Base-by-base conservation (phyloP, 192 early-diverging fungal genomes). In the Rhizoclosmatium globosum region DNA sequence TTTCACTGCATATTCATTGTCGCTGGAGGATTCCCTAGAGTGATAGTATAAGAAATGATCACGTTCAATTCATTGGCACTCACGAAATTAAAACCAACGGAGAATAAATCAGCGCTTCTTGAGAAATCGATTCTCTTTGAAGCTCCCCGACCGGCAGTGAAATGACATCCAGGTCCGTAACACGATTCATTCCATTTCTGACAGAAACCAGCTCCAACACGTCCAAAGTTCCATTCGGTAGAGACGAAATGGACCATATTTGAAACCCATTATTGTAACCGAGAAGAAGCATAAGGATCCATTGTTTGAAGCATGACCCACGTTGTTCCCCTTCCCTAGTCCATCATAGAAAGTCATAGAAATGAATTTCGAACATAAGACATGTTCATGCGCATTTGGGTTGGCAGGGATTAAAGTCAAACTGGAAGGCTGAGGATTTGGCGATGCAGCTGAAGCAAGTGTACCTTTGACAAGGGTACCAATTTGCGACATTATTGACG, bases 211-310 rank as follows among this genome's bases (percentile, higher is more conserved):
- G 9, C 47, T 76, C 62, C 15, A 47, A 69, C 7, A 94, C 66
- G 81, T 95, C 93, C 42, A 86, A 88, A 23, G 93, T n/a, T 73
- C 92, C 87, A 73, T 93, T 91, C 6, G 85, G 78, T 31, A 31
- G 31, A 59, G 91, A 85, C 4, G 88, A 85, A 4, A 94, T 82
- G 60, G 92, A 85, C 94, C 94, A 95, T 17, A 95, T 84, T 69
- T 95, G 94, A 65, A 95, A 92, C 4, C 94, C 94, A 68, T 88
- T 31, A 6, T 74, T 74, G 80, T 95, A 95, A 39, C 93, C 94
- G 64, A 95, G 78, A 38, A 91, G 74, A 39, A 92, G 74, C 90
- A 91, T 6, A 87, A 84, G 38, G 74, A 82, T 58, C 84, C 82
- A 31, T 6, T 46, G 17, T 7, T n/a, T 47, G 17, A 21, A 45